Base-by-base conservation (phyloP, 345 rosid species). In the Ailanthus altissimus region DNA sequence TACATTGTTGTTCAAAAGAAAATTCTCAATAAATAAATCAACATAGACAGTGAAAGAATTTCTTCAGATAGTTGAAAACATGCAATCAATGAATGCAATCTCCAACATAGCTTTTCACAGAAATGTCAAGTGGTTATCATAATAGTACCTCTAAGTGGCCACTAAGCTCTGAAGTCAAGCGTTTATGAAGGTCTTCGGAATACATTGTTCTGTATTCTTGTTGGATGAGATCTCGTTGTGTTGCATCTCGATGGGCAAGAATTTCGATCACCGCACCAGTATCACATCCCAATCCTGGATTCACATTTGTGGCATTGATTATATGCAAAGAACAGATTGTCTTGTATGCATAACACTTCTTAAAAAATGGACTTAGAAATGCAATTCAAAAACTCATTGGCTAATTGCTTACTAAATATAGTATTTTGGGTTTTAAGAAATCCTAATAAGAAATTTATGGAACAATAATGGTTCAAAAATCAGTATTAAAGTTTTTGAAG, bases 231-330 rank as follows among this genome's bases (percentile, higher is more conserved):
- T 81, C 50, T 12, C 93, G 92, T 59, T 89, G 93, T 18, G 84
- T 57, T 16, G 87, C 88, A 81, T 89, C 93, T 75, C 96, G 83
- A 77, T 88, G 96, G 47, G 93, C 88, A 70, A 91, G 87, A 79
- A 91, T 83, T 66, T 85, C 81, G 76, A 91, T 79, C 75, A 91
- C 92, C 0, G 78, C 83, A 3, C 83, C 60, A 49, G 82, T 85
- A 70, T 91, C 93, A 38, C 91, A 87, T 59, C 96, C 96, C 42
- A 84, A 79, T 57, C 93, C 96, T 89, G 80, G 25, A 65, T 53
- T n/a, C 47, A 72, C 25, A 32, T 5, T 5, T n/a, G 14, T 15
- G 4, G 50, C 23, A 38, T 25, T 51, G 62, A 54, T 6, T 13
- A 36, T 11, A 15, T 5, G 26, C n/a, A 43, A 11, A 59, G 15